Evolutionary conservation across 495 filamentous ascomycete genomes (phyloP), one percentile per base, ranked within the genome.

Genomic region (Penicillium egyptiacum): DNA sequence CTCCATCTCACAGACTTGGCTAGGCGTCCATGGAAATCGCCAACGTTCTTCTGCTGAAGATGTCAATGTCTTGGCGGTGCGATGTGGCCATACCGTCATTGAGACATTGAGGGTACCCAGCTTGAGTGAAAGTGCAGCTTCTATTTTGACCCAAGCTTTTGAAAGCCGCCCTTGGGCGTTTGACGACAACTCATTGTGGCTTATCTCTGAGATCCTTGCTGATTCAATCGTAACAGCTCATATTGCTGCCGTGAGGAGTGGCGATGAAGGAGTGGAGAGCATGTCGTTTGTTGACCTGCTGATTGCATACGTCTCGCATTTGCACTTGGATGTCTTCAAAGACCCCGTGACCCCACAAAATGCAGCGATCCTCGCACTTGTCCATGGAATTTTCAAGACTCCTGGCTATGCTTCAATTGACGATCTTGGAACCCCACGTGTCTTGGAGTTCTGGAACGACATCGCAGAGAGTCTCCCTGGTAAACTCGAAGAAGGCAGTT

Each of bases 401-500:
- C 81, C 88, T 37, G 91, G 91, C 8, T 85, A 86, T 68, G 84
- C 90, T 4, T 86, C 86, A 4, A 83, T 83, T 23, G 90, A 95
- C 16, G 90, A 97, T 62, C 76, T 80, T 42, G 84, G 95, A 40
- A 91, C 90, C 41, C 81, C 88, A 3, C 81, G 84, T 4, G 85
- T 86, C 3, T 76, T 96, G 26, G 89, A 96, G 59, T 96, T 93
- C 72, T 96, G 92, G 92, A 88, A 80, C 11, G 78, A 75, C 26
- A 73, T 70, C 47, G 77, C 75, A 0, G 77, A 79, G 39, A 66
- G 64, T 23, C 54, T 76, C 4, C 67, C 71, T 22, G 72, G 73
- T 35, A 58, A 65, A 28, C 19, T 75, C n/a, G 62, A 72, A 4
- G 22, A 63, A 11, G 68, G 67, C 28, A 63, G 72, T 11, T 57